Percentiles rank a stretch among this genome's conserved stretches.
Evolutionary conservation across 306 rosid species (phyloP).

Genomic region (Vicia villosa): DNA sequence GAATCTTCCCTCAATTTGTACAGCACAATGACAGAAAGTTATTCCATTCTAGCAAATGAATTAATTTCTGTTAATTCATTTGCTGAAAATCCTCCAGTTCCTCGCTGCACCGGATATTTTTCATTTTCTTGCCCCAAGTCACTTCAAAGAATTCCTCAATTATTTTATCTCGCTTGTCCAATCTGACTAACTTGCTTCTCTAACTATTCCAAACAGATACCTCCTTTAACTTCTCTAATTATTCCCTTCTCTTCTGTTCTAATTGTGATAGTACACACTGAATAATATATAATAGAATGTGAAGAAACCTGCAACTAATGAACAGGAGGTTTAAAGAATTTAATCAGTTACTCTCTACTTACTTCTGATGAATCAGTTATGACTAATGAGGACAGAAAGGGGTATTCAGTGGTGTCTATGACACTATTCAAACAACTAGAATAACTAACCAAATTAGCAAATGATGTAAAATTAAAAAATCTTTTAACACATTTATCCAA

Average conservation of each 20-base stretch:
- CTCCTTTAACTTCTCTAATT: not conserved
- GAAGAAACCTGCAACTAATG: conserved; percentile 21
- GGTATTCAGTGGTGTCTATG: conserved; percentile 6
- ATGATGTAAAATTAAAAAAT: not conserved
- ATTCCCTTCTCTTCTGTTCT: not conserved
- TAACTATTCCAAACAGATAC: not conserved
- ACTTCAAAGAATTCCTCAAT: not conserved
- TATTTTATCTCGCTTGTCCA: not conserved
- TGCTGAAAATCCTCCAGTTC: not conserved
- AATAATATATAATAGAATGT: conserved; percentile 22
- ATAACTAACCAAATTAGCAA: not conserved
- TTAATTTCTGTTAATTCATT: no score
- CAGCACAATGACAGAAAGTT: no score
- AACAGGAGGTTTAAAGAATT: conserved; percentile 18
- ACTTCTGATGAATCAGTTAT: conserved; percentile 21
- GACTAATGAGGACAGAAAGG: not conserved
- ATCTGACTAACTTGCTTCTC: conserved; percentile 1
- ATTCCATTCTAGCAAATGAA: no score
- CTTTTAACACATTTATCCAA: conserved; percentile 4
- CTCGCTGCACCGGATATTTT: not conserved
- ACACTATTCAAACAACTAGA: conserved; percentile 5
- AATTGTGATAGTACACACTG: not conserved
- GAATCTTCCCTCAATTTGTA: not conserved
- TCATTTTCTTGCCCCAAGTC: not conserved
- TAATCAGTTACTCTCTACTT: conserved; percentile 29